Percentiles rank a stretch among this genome's conserved stretches.
Evolutionary conservation across 2,329 filamentous ascomycete genomes (phyloP).

Genomic region (Ophiostoma sp.): DNA sequence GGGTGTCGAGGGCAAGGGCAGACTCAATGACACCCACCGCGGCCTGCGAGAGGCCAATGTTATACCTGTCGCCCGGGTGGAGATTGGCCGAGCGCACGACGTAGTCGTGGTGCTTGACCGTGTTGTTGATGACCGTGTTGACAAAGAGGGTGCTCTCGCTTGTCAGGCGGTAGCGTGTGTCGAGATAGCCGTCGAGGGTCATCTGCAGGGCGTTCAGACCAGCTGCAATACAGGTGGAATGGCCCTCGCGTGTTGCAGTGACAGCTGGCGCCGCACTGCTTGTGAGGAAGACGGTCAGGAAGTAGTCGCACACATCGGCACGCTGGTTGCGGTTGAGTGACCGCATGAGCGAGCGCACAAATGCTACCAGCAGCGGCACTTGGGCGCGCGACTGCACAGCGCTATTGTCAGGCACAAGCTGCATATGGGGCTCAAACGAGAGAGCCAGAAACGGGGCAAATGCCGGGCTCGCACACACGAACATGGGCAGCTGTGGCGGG

Average conservation of each 20-base stretch:
- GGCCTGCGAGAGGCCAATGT: conserved; percentile 48
- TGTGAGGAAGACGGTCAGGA: conserved; percentile 65
- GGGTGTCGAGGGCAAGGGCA: conserved; percentile 64
- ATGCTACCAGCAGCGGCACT: conserved; percentile 58
- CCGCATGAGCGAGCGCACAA: conserved; percentile 70
- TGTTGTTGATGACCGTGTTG: conserved; percentile 60
- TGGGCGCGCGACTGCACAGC: conserved; percentile 1
- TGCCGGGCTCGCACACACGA: conserved; percentile 68
- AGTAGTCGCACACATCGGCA: conserved; percentile 71
- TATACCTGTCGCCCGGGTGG: conserved; percentile 42
- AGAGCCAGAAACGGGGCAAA: conserved; percentile 58
- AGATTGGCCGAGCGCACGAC: conserved; percentile 52
- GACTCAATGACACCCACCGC: conserved; percentile 61
- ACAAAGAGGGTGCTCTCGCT: conserved; percentile 47
- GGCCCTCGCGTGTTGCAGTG: conserved; percentile 51
- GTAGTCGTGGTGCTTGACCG: conserved; percentile 56
- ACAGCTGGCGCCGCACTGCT: conserved; percentile 36
- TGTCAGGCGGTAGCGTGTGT: conserved; percentile 40
- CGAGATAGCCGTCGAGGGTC: conserved; percentile 51
- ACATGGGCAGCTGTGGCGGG: conserved; percentile 73
- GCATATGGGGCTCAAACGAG: conserved; percentile 50
- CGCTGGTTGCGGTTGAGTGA: conserved; percentile 66
- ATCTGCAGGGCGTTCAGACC: conserved; percentile 57
- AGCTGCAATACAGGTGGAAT: conserved; percentile 57
- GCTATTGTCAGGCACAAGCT: conserved; percentile 28